Evolutionary conservation across 345 rosid genomes (phyloP).

Genomic region (Isatis tinctoria): DNA sequence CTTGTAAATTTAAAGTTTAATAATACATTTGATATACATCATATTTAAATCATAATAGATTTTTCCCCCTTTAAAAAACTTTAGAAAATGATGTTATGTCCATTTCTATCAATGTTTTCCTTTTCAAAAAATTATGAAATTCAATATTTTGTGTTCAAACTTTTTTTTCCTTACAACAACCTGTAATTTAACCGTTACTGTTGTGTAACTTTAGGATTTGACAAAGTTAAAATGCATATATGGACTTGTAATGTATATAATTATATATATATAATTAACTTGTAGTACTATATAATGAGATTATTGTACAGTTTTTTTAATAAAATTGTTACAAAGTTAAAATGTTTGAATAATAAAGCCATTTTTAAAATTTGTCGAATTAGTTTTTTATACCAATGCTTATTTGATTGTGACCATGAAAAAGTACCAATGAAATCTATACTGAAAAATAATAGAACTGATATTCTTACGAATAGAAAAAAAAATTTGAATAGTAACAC

Average conservation of each 20-base stretch:
- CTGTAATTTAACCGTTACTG: neutral
- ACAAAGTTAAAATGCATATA: neutral
- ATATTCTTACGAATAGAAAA: too few species aligned
- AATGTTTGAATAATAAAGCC: too few species aligned
- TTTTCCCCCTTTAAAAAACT: neutral
- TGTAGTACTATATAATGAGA: neutral
- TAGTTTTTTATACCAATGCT: too few species aligned
- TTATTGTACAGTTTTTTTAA: neutral
- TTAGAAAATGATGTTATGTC: neutral
- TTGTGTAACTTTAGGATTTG: neutral
- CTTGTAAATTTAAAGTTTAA: neutral
- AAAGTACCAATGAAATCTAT: too few species aligned
- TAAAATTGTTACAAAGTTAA: too few species aligned
- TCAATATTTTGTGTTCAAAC: neutral
- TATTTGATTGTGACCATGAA: too few species aligned
- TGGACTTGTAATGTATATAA: neutral
- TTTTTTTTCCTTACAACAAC: neutral
- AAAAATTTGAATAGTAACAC: too few species aligned
- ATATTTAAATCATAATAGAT: neutral
- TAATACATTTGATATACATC: neutral
- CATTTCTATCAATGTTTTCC: neutral
- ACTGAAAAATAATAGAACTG: too few species aligned
- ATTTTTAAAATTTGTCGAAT: too few species aligned
- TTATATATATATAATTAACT: neutral
- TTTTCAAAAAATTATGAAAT: neutral